phyloP scores from a whole-genome alignment of 768 basidiomycete species.

The Albatrellus ellisii region DNA sequence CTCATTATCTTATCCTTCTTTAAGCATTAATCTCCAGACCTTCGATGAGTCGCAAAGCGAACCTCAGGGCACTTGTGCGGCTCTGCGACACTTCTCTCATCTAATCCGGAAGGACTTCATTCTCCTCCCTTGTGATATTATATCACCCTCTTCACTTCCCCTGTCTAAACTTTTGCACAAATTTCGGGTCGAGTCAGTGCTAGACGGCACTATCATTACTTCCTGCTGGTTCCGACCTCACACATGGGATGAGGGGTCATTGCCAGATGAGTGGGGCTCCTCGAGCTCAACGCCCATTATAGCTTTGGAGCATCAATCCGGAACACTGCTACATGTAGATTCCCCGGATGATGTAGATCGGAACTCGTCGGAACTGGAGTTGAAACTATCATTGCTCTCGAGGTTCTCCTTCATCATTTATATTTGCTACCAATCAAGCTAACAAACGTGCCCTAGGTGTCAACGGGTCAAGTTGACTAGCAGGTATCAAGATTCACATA shows the following conservation, averaged over 20 bases:
- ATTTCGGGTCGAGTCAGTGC: slow-evolving; percentile 61
- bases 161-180: slow-evolving; percentile 63
- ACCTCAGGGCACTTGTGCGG: slow-evolving; percentile 55
- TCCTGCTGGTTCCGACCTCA: slow-evolving; percentile 49
- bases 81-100: slow-evolving; percentile 63
- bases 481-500: slow-evolving; percentile 70
- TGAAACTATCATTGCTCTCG: slow-evolving; percentile 65
- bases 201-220: slow-evolving; percentile 50
- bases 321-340: slow-evolving; percentile 62
- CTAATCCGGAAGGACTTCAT: slow-evolving; percentile 81
- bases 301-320: slow-evolving; percentile 52
- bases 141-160: slow-evolving; percentile 63
- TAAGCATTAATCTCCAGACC: slow-evolving; percentile 67
- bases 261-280: slow-evolving; percentile 56
- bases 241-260: slow-evolving; percentile 37
- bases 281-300: slow-evolving; percentile 35
- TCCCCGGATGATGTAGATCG: slow-evolving; percentile 54
- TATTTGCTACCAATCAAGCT: no score
- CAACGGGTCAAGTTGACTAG: neutral
- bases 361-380: slow-evolving; percentile 56
- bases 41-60: slow-evolving; percentile 63
- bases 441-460: no score
- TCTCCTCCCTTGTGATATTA: slow-evolving; percentile 82
- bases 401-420: slow-evolving; percentile 35
- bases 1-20: slow-evolving; percentile 43